Base-by-base conservation (phyloP, 441 rosid species). In the Adansonia madagascariensis region DNA sequence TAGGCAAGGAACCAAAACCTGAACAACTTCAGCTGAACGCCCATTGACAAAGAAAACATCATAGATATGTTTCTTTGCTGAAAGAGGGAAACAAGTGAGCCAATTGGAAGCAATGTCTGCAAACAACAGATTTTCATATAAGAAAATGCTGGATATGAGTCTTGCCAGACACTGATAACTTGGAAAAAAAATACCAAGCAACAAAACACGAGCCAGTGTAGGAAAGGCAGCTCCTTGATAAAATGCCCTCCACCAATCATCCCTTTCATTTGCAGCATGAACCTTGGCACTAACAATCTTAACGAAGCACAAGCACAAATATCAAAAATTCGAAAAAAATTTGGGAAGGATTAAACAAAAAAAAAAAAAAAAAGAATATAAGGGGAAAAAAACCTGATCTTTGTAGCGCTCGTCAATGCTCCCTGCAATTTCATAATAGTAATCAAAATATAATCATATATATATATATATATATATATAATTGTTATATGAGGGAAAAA, bases 31-130 rank as follows among this genome's bases (percentile, higher is more conserved):
- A 0, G 86, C 74, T 44, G 86, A 81, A 79, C 85, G 85, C 31
- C 98, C 98, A 53, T 85, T 80, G 50, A 86, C 86, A 84, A 96
- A 96, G 89, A 94, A 96, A 81, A 80, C 77, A 85, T 94, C 98
- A 76, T 94, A 96, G 43, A 91, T 84, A 78, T 85, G 91, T 79
- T 88, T 89, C 83, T 76, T 87, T 55, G 90, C 92, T 69, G 98
- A 88, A 75, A 88, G 73, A 53, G 99, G 89, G 86, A 96, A 96
- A 85, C 97, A 96, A 74, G 96, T 82, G 1, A 96, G 88, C 98
- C 98, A 94, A 84, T 91, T 85, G 77, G 94, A 88, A 77, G 98
- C 91, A 77, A 94, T 86, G 88, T 96, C 99, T 96, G 90, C 86
- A 84, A 35, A 55, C 76, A 80, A 84, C 52, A 65, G 44, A 74